These are phyloP conservation scores for Ramichloridium luteum DNA, from an alignment of 2,329 filamentous ascomycete genomes.

Conservation along the genomic window DNA sequence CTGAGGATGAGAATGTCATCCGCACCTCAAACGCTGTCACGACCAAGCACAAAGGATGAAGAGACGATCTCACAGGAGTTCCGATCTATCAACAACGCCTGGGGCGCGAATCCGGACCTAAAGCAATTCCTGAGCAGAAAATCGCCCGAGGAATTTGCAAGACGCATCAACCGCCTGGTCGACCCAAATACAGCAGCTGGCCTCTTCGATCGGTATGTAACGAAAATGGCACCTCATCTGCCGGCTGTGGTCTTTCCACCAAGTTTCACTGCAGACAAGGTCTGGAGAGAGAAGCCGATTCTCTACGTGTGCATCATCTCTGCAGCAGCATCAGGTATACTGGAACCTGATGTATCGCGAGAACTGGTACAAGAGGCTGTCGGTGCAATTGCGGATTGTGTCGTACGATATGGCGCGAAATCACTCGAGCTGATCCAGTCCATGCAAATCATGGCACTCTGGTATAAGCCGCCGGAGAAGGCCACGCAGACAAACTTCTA, in stretches of 20 bases:
- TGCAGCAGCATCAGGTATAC: slow-evolving; percentile 39
- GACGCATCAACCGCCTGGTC: slow-evolving; percentile 36
- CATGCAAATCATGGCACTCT: slow-evolving; percentile 61
- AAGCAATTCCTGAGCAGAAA: slow-evolving; percentile 16
- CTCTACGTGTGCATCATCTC: slow-evolving; percentile 48
- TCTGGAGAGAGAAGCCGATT: slow-evolving; percentile 47
- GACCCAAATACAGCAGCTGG: slow-evolving; percentile 39
- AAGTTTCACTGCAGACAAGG: slow-evolving; percentile 40
- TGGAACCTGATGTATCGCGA: slow-evolving; percentile 46
- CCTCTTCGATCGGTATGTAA: slow-evolving; percentile 46
- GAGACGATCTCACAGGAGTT: not conserved
- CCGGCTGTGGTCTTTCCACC: slow-evolving; percentile 47
- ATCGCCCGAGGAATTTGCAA: slow-evolving; percentile 19
- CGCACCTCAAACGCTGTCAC: too few relatives aligned
- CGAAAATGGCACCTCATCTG: slow-evolving; percentile 42
- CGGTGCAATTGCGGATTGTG: slow-evolving; percentile 58
- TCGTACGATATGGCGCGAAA: slow-evolving; percentile 67
- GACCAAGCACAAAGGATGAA: not conserved
- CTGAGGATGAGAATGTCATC: too few relatives aligned
- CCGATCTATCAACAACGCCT: slow-evolving; percentile 4
- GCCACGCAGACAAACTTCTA: slow-evolving; percentile 85
- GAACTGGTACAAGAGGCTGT: slow-evolving; percentile 57
- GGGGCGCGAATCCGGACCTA: slow-evolving; percentile 11
- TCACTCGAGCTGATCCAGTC: slow-evolving; percentile 73
- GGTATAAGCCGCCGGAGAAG: slow-evolving; percentile 74